A percentile compares a stretch with the other conserved stretches of the same genome.
phyloP scores from a whole-genome alignment of 768 basidiomycete species.

The Neoboletus subvelutipes region DNA sequence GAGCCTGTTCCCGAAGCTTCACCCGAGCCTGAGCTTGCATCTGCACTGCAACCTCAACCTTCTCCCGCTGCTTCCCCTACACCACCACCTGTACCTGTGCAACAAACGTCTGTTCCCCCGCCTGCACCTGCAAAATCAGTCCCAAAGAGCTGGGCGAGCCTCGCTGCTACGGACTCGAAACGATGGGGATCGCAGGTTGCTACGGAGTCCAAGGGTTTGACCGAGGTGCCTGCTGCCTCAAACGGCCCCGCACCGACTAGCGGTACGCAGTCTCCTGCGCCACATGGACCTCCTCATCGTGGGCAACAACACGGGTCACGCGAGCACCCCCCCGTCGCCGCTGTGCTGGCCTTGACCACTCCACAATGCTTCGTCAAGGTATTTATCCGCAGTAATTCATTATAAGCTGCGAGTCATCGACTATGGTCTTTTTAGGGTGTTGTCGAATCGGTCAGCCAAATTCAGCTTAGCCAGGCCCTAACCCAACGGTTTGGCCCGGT shows the following conservation, averaged over 20 bases:
- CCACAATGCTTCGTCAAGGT: conserved; percentile 94
- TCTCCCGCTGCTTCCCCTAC: conserved; percentile 29
- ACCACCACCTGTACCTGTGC: conserved; percentile 29
- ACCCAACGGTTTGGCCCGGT: conserved; percentile 71
- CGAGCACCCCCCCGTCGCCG: conserved; percentile 45
- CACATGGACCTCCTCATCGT: conserved; percentile 34
- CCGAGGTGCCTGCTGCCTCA: conserved; percentile 52
- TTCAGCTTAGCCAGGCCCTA: conserved; percentile 50
- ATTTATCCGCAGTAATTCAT: conserved; percentile 14
- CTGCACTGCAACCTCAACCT: conserved; percentile 12
- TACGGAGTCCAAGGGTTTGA: conserved; percentile 72
- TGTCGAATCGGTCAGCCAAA: conserved; percentile 57
- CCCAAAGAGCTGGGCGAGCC: conserved; percentile 89
- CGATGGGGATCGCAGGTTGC: conserved; percentile 87
- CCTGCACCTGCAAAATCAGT: conserved; percentile 41
- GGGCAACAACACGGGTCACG: conserved; percentile 38
- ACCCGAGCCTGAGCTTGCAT: conserved; percentile 30
- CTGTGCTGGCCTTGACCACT: conserved; percentile 63
- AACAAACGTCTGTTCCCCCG: conserved; percentile 26
- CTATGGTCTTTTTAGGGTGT: conserved; percentile 55
- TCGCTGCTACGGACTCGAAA: conserved; percentile 78
- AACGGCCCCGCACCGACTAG: conserved; percentile 43
- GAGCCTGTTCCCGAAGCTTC: conserved; percentile 28
- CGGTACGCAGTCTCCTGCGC: conserved; percentile 35
- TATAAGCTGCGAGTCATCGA: not conserved